Percentiles rank a stretch among this genome's conserved stretches.
phyloP scores from a whole-genome alignment of 441 rosid species.

The Daphne laureola region DNA sequence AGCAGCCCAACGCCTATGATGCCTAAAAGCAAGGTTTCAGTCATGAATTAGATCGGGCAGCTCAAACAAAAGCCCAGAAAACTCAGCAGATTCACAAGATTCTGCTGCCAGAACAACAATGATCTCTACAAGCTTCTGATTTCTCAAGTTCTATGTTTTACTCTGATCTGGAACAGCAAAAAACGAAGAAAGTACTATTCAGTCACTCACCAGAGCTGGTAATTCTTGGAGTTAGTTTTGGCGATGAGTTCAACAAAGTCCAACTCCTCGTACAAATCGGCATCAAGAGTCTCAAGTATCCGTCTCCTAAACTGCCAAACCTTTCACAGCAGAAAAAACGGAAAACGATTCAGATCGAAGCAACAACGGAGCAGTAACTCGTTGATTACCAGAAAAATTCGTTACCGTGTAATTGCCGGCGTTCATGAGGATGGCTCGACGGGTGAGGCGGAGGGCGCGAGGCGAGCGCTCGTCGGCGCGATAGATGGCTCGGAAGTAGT shows the following conservation, averaged over 20 bases:
- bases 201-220: constrained; percentile 76
- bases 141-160: too few species aligned
- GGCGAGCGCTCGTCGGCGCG: constrained; percentile 66
- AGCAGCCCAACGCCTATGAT: constrained; percentile 95
- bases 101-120: neutral
- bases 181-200: neutral
- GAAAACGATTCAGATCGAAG: neutral
- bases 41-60: too few species aligned
- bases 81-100: neutral
- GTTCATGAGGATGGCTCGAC: constrained; percentile 49
- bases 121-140: too few species aligned
- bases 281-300: constrained; percentile 47
- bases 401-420: constrained; percentile 90
- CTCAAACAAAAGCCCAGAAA: neutral
- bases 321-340: constrained; percentile 25
- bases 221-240: constrained; percentile 65
- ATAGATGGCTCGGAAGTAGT: constrained; percentile 85
- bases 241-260: constrained; percentile 53
- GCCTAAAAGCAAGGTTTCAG: constrained; percentile 36
- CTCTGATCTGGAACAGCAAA: neutral
- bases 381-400: neutral
- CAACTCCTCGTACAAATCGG: constrained; percentile 47
- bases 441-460: constrained; percentile 67
- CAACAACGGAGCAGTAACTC: neutral
- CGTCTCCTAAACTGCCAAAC: constrained; percentile 94